Conservation (phyloP, 83 land plant genomes). For the Diphasiastrum complanatum region DNA sequence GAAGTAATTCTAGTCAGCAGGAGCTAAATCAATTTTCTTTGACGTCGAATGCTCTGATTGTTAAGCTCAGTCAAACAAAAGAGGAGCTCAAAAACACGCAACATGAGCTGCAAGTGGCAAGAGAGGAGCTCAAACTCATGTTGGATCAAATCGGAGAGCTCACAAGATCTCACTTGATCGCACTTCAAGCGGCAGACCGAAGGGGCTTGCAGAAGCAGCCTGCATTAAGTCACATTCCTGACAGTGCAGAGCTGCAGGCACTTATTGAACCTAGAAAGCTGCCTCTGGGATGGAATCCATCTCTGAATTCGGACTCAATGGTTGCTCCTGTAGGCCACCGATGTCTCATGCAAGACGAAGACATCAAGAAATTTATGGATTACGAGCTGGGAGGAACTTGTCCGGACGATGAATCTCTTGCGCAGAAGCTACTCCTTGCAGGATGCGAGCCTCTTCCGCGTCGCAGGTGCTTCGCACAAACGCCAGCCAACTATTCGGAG, state of each 20-base stretch:
- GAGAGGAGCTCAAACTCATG: constrained; percentile 14
- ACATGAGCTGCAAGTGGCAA: background rate
- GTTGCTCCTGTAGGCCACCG: constrained; percentile 64
- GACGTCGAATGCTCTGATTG: background rate
- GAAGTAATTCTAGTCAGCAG: background rate
- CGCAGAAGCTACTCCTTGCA: constrained; percentile 55
- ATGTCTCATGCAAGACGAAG: constrained; percentile 42
- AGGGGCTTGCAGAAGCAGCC: background rate
- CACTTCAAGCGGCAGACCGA: background rate
- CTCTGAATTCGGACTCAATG: constrained; percentile 46
- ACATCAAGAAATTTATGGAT: constrained; percentile 51
- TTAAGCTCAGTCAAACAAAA: constrained; percentile 5
- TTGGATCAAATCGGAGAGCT: constrained; percentile 4
- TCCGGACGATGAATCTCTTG: constrained; percentile 57
- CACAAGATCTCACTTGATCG: background rate
- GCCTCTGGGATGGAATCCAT: constrained; percentile 48
- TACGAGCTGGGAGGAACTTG: constrained; percentile 50
- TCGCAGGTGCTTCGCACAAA: constrained; percentile 49
- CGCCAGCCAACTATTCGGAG: too few species aligned
- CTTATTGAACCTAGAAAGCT: constrained; percentile 10
- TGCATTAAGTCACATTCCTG: background rate
- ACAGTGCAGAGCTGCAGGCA: constrained; percentile 1
- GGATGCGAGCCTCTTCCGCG: constrained; percentile 80
- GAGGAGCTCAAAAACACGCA: constrained; percentile 21
- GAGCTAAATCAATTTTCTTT: background rate